Evolutionary conservation across 768 basidiomycete species (phyloP).

Genomic region (Phallus indusiatus): DNA sequence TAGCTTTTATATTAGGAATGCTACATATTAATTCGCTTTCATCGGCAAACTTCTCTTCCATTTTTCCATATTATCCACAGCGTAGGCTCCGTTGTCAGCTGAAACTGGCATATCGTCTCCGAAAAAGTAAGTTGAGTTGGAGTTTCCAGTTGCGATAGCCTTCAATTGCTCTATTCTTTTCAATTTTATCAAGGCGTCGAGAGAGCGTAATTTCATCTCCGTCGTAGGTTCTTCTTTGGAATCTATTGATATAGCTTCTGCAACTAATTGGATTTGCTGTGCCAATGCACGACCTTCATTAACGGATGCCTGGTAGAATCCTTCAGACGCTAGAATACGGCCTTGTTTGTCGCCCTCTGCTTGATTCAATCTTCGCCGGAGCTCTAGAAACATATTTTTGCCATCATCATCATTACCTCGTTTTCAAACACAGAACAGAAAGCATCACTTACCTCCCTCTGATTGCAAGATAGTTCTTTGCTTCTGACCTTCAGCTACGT

Average conservation of each 20-base stretch:
- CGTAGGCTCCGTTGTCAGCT: slow-evolving; percentile 32
- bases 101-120: slow-evolving; percentile 23
- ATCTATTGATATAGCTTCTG: slow-evolving; percentile 29
- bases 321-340: slow-evolving; percentile 43
- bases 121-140: slow-evolving; percentile 51
- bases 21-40: no score
- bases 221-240: slow-evolving; percentile 20
- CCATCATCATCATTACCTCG: no score
- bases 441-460: slow-evolving; percentile 34
- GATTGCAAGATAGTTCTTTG: slow-evolving; percentile 46
- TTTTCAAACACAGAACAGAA: background rate
- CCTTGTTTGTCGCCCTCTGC: slow-evolving; percentile 46
- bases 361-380: slow-evolving; percentile 43
- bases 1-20: no score
- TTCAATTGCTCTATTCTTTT: slow-evolving; percentile 42
- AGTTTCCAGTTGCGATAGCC: slow-evolving; percentile 39
- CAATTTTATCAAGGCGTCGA: slow-evolving; percentile 37
- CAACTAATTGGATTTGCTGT: slow-evolving; percentile 38
- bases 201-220: slow-evolving; percentile 30
- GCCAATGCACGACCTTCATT: slow-evolving; percentile 40
- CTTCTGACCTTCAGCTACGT: slow-evolving; percentile 50
- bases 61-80: slow-evolving; percentile 39
- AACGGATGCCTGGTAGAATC: slow-evolving; percentile 33
- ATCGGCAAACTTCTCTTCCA: slow-evolving; percentile 11
- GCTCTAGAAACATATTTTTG: slow-evolving; percentile 10